phyloP scores from a whole-genome alignment of 768 basidiomycete species.

The Mrakia hoshinonis region DNA sequence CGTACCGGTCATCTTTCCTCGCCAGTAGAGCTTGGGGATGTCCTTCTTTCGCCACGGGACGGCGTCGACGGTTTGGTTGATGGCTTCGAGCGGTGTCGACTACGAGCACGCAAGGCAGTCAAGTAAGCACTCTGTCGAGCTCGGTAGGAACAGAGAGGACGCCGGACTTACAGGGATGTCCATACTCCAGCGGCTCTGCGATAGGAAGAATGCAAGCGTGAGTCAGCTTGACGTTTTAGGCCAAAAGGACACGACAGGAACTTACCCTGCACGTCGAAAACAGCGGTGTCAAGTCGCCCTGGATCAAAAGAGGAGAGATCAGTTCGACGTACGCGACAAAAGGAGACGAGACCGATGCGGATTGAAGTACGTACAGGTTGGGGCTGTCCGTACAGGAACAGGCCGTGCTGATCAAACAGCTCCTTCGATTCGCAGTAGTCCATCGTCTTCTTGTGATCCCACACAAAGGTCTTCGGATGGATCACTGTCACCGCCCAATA shows the following conservation, averaged over 20 bases:
- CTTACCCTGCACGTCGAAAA: constrained; percentile 19
- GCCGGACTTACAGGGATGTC: constrained; percentile 8
- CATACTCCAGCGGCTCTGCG: constrained; percentile 11
- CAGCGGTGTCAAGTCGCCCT: constrained; percentile 21
- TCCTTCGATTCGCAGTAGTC: constrained; percentile 20
- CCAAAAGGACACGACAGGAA: neutral
- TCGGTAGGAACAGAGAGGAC: neutral
- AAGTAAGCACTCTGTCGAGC: neutral
- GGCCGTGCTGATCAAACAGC: constrained; percentile 18
- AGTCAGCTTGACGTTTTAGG: neutral
- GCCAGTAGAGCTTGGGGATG: constrained; percentile 18
- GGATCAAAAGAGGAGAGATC: neutral
- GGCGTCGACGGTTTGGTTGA: neutral
- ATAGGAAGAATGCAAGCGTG: neutral
- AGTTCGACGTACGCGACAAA: neutral
- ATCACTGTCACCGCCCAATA: neutral
- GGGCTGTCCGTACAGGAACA: constrained; percentile 11
- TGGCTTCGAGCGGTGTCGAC: constrained; percentile 11
- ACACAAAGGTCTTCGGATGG: constrained; percentile 11
- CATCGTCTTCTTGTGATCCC: constrained; percentile 24
- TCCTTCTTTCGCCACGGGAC: constrained; percentile 17
- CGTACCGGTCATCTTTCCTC: constrained; percentile 25
- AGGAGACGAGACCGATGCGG: neutral
- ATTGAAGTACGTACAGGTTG: constrained; percentile 6
- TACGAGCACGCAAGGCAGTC: neutral